These are phyloP conservation scores for Basipetospora chlamydospora DNA, from an alignment of 2,329 filamentous ascomycete genomes.

Conservation along the genomic window DNA sequence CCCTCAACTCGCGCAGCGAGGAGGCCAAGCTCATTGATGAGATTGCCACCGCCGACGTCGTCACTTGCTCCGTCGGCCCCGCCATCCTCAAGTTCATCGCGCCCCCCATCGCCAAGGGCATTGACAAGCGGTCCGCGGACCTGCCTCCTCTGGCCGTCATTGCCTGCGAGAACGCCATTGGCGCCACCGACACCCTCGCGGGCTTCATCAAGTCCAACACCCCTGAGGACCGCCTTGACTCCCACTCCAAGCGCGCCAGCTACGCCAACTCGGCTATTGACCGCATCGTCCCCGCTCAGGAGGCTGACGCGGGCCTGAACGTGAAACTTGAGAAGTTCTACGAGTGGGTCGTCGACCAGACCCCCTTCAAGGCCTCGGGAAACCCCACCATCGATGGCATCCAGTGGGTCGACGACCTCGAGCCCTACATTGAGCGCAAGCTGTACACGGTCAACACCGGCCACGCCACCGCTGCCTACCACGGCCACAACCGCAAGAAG, in stretches of 20 bases:
- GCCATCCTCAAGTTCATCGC: conserved; percentile 95
- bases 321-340: conserved; percentile 98
- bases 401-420: conserved; percentile 82
- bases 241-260: conserved; percentile 59
- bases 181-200: conserved; percentile 78
- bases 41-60: conserved; percentile 74
- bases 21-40: conserved; percentile 70
- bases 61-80: conserved; percentile 94
- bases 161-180: conserved; percentile 96
- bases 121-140: conserved; percentile 56
- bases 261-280: conserved; percentile 98
- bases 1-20: conserved; percentile 85
- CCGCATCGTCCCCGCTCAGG: conserved; percentile 90
- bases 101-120: conserved; percentile 85
- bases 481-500: conserved; percentile 77
- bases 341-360: conserved; percentile 92
- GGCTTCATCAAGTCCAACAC: conserved; percentile 71
- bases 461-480: conserved; percentile 91
- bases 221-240: conserved; percentile 47
- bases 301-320: conserved; percentile 63
- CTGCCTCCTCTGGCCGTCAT: conserved; percentile 71
- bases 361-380: conserved; percentile 59
- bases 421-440: conserved; percentile 97
- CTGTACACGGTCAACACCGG: conserved; percentile 98
- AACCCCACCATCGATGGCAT: conserved; percentile 68